Evolutionary conservation across 1,284 basidiomycete species (phyloP), one percentile per base, ranked within the genome.

Genomic region (Marasmius sp.): DNA sequence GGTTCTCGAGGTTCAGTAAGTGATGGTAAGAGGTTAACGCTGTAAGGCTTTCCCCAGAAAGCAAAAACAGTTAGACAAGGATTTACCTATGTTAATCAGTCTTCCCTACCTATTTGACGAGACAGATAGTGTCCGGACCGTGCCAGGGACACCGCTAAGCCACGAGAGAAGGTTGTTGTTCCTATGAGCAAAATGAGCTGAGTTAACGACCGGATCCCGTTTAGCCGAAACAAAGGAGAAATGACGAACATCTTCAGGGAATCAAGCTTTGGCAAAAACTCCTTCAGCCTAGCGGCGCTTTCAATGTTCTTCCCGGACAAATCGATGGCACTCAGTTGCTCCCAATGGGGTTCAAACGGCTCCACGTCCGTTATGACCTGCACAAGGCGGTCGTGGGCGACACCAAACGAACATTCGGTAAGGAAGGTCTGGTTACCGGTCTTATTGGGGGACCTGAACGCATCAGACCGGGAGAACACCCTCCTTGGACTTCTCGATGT

Each of bases 321-420:
- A 72, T 98, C 89, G 66, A 99, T 89, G 14, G 78, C 76, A 60
- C 73, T 80, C 65, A 99, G 77, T 52, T 86, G 81, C 68, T 98
- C 95, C 97, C 97, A 99, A 72, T 94, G 85, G 16, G 95, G 94
- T 72, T 96, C 93, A 77, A 95, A 98, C 1, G 96, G 95, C 72
- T 96, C 92, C 12, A 96, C 89, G 70, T 98, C 96, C 48, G 96
- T 98, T 70, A 99, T 94, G 65, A 94, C 87, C 74, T 94, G 87
- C 1, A 99, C 90, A 2, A 99, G 85, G 51, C 88, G 86, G 74
- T 98, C 96, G 70, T 94, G 93, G 9, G 95, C 87, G 36, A 98
- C 88, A 18, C 87, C 93, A 72, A 99, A 99, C 34, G 95, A 98
- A 70, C 95, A 97, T 70, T 98, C 95, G 4, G 91, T 93, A 65